phyloP scores from a whole-genome alignment of 2,329 filamentous ascomycete species.

The Claviceps sp. region DNA sequence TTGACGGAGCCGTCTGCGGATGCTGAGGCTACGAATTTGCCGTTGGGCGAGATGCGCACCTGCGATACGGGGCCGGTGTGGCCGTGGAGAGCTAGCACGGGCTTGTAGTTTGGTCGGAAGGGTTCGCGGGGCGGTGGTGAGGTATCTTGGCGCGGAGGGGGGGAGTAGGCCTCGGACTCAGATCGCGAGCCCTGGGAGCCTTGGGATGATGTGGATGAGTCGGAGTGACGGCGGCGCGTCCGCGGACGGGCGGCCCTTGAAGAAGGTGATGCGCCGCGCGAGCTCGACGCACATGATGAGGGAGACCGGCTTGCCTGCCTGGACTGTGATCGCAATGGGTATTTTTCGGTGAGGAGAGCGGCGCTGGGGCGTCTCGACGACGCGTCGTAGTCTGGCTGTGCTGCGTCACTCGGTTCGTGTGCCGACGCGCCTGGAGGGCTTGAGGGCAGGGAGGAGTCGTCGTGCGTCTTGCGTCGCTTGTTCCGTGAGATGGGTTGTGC shows the following conservation, averaged over 20 bases:
- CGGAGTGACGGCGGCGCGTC: conserved; percentile 16
- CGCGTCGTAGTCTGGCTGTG: conserved; percentile 1
- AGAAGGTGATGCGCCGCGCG: conserved; percentile 21
- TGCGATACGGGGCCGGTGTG: conserved; percentile 70
- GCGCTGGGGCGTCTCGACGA: conserved; percentile 9
- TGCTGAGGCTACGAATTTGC: conserved; percentile 75
- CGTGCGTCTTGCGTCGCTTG: conserved; percentile 21
- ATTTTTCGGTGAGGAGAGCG: conserved; percentile 13
- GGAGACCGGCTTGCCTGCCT: conserved; percentile 18
- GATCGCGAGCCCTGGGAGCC: too few relatives aligned
- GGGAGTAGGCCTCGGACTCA: conserved; percentile 7
- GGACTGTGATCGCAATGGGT: conserved; percentile 17
- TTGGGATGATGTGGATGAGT: conserved; percentile 14
- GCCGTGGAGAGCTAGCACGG: conserved; percentile 58
- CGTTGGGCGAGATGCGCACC: conserved; percentile 84
- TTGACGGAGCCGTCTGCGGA: conserved; percentile 85
- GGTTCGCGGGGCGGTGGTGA: conserved; percentile 31
- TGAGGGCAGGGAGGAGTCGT: conserved; percentile 16
- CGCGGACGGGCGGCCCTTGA: conserved; percentile 13
- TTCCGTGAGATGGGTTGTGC: conserved; percentile 13
- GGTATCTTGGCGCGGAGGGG: conserved; percentile 12
- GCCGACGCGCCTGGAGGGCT: conserved; percentile 11
- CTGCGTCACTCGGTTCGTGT: background rate
- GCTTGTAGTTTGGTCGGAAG: conserved; percentile 50
- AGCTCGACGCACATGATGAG: conserved; percentile 22